These are phyloP conservation scores for Apiospora malaysiana DNA, from an alignment of 2,329 filamentous ascomycete genomes.

Conservation along the genomic window DNA sequence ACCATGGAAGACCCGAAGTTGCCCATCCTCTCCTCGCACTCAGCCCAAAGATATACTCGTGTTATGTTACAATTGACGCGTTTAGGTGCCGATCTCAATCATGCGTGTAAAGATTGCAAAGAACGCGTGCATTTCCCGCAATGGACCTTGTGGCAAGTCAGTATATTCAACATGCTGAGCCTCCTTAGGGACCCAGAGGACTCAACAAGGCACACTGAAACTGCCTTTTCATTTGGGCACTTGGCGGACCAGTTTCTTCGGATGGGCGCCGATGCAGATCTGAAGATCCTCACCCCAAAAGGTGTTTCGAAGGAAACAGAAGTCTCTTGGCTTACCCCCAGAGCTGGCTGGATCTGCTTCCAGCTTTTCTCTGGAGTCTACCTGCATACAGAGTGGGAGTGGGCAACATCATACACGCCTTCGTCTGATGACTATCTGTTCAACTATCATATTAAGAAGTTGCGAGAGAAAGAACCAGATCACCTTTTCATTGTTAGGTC, in stretches of 20 bases:
- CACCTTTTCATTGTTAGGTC: neutral
- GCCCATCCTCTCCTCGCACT: neutral
- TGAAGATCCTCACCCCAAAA: neutral
- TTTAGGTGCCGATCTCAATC: neutral
- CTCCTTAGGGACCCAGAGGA: no score
- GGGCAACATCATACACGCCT: neutral
- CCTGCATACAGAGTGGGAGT: neutral
- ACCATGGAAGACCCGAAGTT: neutral
- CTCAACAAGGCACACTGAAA: no score
- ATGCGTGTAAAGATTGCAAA: neutral
- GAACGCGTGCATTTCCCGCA: neutral
- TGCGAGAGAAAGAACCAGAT: neutral
- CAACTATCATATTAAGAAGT: neutral
- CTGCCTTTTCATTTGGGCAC: neutral
- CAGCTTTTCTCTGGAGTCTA: neutral
- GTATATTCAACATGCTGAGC: neutral
- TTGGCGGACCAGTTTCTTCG: neutral
- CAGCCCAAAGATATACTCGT: neutral
- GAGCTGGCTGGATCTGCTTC: neutral
- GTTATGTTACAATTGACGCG: neutral
- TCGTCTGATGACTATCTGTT: neutral
- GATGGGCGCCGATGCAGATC: neutral
- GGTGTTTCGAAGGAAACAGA: neutral
- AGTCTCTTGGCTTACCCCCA: neutral
- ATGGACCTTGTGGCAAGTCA: neutral